Base-by-base conservation (phyloP, 208 protist genomes). In the Angomonas desouzai region DNA sequence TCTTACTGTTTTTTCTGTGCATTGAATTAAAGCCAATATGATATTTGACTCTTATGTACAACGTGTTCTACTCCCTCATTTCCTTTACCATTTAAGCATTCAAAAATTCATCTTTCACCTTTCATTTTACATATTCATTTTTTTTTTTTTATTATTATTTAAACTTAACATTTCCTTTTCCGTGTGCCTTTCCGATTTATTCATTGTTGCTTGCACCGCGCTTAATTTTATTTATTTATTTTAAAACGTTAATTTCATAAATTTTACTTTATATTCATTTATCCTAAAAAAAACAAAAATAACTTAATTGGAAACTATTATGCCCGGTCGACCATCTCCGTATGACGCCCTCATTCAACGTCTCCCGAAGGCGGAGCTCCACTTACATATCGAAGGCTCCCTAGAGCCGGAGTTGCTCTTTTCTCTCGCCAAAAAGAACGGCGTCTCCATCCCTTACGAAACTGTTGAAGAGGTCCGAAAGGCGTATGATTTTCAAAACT, bases 301-400 rank as follows among this genome's bases (percentile, higher is more conserved):
- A n/a, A n/a, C n/a, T n/a, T n/a, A n/a, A n/a, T n/a, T n/a, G n/a
- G n/a, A n/a, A n/a, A n/a, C 36, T 13, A 40, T 13, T 40, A 76
- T 76, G 71, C 18, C 56, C 4, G 56, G 34, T 43, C 57, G 59
- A 28, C 20, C 27, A 1, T 33, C 45, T 0, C 49, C 70, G 27
- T 49, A 75, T 9, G 36, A 64, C 0, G 48, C 18, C n/a, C 63
- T 80, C 33, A 79, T 78, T 25, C 58, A 71, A 40, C 56, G 33
- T 4, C 55, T 87, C 7, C 80, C 80, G 4, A 87, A 87, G 60
- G 80, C 80, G 18, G 80, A 87, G 67, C 66, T 87, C 47, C 80
- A 87, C 51, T 32, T 87, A 0, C 80, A 87, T 62, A 87, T 87
- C 51, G 80, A 87, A 70, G 80, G 80, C 0, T 73, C 66, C 0